Percentiles rank a stretch among this genome's conserved stretches.
Conservation (phyloP, 2,329 filamentous ascomycete genomes). For the Dactylellina cionopaga region DNA sequence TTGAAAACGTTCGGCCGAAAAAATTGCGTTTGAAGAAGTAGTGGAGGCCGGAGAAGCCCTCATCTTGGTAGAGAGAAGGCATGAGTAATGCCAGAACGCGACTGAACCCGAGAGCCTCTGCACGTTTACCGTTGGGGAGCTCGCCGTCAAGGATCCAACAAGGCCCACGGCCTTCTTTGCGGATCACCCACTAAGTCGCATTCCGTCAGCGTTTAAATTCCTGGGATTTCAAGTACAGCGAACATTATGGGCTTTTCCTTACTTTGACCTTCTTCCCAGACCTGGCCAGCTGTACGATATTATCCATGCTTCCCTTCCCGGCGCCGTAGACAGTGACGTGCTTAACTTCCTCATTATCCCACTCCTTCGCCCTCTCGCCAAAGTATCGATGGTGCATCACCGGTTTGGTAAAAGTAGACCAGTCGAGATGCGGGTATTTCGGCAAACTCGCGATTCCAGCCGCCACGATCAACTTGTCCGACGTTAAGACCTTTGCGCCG, state of each 20-base stretch:
- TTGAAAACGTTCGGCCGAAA: slow-evolving; percentile 29
- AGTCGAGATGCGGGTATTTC: slow-evolving; percentile 65
- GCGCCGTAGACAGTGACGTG: slow-evolving; percentile 69
- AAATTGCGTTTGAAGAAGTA: slow-evolving; percentile 50
- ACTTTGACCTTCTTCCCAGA: slow-evolving; percentile 66
- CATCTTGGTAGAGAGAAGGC: slow-evolving; percentile 44
- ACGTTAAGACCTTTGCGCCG: slow-evolving; percentile 53
- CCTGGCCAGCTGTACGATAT: slow-evolving; percentile 69
- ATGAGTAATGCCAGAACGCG: slow-evolving; percentile 33
- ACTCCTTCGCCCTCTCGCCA: slow-evolving; percentile 58
- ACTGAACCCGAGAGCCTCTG: slow-evolving; percentile 36
- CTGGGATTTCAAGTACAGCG: neutral
- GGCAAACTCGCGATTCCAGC: slow-evolving; percentile 71
- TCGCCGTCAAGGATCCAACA: slow-evolving; percentile 64
- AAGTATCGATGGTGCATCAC: slow-evolving; percentile 71
- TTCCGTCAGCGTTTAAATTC: neutral
- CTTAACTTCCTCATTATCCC: slow-evolving; percentile 59
- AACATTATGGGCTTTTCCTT: no score
- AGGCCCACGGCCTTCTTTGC: slow-evolving; percentile 68
- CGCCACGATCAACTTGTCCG: slow-evolving; percentile 69
- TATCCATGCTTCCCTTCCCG: slow-evolving; percentile 72
- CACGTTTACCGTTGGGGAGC: slow-evolving; percentile 24
- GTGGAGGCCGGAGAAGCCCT: slow-evolving; percentile 43
- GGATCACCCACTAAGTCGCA: slow-evolving; percentile 64
- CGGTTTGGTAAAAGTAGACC: slow-evolving; percentile 65